These are phyloP conservation scores for Fermentozyma sake DNA, from an alignment of 1,139 yeast species.

Conservation along the genomic window DNA sequence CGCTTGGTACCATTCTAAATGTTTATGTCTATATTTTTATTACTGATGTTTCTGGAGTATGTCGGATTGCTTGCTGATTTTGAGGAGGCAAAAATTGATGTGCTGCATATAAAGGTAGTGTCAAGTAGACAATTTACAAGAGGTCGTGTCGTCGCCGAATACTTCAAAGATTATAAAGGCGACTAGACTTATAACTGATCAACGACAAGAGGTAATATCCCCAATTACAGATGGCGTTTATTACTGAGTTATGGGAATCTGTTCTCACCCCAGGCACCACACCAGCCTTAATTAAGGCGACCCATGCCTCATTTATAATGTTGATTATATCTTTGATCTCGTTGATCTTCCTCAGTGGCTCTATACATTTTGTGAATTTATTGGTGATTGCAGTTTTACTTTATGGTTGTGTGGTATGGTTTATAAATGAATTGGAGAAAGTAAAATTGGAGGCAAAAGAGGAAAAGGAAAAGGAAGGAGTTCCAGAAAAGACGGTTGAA, in stretches of 20 bases:
- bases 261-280: conserved; percentile 93
- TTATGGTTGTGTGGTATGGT: conserved; percentile 87
- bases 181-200: too few relatives aligned
- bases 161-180: too few relatives aligned
- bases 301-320: conserved; percentile 63
- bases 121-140: too few relatives aligned
- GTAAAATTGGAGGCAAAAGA: conserved; percentile 45
- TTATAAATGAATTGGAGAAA: conserved; percentile 62
- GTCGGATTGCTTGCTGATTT: too few relatives aligned
- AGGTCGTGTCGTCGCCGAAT: neutral
- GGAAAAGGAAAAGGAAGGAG: too few relatives aligned
- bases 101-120: too few relatives aligned
- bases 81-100: too few relatives aligned
- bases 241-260: conserved; percentile 81
- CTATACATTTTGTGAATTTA: conserved; percentile 75
- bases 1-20: conserved; percentile 21
- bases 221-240: conserved; percentile 32
- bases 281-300: conserved; percentile 80
- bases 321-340: conserved; percentile 48
- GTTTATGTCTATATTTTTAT: too few relatives aligned
- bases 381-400: conserved; percentile 64
- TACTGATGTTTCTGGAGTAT: too few relatives aligned
- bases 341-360: conserved; percentile 59
- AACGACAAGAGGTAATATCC: conserved; percentile 1
- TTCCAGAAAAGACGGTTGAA: too few relatives aligned